Conservation (phyloP, 2,329 filamentous ascomycete genomes). For the Monascus ruber region DNA sequence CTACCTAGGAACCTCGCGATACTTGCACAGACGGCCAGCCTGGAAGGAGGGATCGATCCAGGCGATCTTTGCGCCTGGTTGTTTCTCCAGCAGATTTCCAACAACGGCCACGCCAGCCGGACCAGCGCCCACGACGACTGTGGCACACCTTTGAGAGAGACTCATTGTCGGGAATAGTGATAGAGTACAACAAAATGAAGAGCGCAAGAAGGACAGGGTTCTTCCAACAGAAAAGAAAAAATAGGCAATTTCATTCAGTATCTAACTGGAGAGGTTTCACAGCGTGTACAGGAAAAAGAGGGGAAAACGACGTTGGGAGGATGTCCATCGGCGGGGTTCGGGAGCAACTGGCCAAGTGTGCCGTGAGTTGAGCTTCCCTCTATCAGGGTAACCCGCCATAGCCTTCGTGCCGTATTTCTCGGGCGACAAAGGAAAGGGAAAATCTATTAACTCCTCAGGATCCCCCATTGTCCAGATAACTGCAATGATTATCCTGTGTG, state of each 20-base stretch:
- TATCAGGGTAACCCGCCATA: too few species aligned
- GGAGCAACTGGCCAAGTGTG: too few species aligned
- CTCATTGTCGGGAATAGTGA: conserved; percentile 9
- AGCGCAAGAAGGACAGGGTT: conserved; percentile 5
- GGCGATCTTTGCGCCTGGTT: conserved; percentile 38
- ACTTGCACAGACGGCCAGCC: conserved; percentile 42
- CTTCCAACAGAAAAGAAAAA: conserved; percentile 5
- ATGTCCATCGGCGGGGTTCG: too few species aligned
- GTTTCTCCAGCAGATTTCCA: conserved; percentile 49
- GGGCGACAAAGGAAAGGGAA: too few species aligned
- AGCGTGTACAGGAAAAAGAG: too few species aligned
- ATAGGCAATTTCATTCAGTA: background rate
- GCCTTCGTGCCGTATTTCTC: too few species aligned
- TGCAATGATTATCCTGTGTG: too few species aligned
- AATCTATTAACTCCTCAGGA: too few species aligned
- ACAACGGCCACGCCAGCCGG: conserved; percentile 49
- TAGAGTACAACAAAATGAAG: background rate
- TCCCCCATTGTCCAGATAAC: too few species aligned
- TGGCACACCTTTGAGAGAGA: conserved; percentile 32
- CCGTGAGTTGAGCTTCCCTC: too few species aligned
- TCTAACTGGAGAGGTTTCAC: background rate
- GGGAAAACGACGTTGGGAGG: too few species aligned
- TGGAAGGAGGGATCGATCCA: conserved; percentile 51
- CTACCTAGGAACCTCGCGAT: conserved; percentile 49
- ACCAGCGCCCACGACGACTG: conserved; percentile 49